These are phyloP conservation scores for Helotiales sp. DNA, from an alignment of 2,329 filamentous ascomycete species.

Conservation along the genomic window DNA sequence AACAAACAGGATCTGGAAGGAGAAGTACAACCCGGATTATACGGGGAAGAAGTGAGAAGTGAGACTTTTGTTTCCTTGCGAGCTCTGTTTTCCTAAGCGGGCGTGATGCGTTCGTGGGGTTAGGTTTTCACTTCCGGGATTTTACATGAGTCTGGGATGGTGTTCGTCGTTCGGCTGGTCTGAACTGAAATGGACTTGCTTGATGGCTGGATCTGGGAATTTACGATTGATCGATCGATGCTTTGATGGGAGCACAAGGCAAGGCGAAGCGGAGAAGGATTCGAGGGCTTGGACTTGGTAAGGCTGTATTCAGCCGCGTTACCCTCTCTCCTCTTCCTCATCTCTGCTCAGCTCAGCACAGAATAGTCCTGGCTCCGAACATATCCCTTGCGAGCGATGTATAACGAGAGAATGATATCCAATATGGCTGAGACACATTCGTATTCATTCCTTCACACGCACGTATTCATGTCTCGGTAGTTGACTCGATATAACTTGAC, in stretches of 20 bases:
- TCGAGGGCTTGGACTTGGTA: background rate
- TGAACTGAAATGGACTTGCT: background rate
- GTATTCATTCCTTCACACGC: background rate
- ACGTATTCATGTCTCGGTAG: background rate
- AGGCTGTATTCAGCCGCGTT: conserved; percentile 9
- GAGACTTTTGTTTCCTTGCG: background rate
- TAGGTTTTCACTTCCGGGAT: background rate
- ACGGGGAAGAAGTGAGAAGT: conserved; percentile 23
- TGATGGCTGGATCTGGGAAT: background rate
- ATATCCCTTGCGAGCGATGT: background rate
- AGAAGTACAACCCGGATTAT: conserved; percentile 73
- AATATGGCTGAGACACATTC: conserved; percentile 5
- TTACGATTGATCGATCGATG: conserved; percentile 1
- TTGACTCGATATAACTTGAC: background rate
- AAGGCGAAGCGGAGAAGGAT: conserved; percentile 5
- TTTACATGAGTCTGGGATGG: background rate
- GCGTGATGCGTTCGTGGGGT: background rate
- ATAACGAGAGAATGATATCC: conserved; percentile 2
- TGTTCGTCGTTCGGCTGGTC: background rate
- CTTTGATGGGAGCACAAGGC: conserved; percentile 2
- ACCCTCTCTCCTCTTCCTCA: background rate
- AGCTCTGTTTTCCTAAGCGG: background rate
- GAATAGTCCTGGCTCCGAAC: background rate
- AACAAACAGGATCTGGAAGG: conserved; percentile 82
- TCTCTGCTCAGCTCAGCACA: background rate